Evolutionary conservation across 2,329 filamentous ascomycete genomes (phyloP), one percentile per base, ranked within the genome.

Genomic region (Phyllosticta citrichinensis): DNA sequence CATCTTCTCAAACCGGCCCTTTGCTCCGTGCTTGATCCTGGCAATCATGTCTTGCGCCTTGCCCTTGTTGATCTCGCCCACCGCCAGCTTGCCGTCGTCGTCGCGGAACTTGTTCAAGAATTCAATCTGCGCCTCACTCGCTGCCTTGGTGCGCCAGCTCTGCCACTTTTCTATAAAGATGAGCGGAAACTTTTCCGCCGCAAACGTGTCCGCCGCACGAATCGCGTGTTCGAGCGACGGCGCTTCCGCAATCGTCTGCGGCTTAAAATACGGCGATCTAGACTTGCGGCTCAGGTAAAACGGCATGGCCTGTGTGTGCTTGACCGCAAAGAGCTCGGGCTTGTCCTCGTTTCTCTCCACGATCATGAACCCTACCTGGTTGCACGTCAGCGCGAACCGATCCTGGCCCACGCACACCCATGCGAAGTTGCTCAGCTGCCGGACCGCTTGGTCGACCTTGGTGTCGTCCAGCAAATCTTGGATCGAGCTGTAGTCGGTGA

Each of bases 401-500:
- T 86, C 78, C 1, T 80, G 77, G n/a, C 81, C 84, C 40, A 93
- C 82, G 66, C 87, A 84, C 1, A 97, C 91, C 94, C 94, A 99
- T 0, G 90, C 81, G 69, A 89, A 78, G 14, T 79, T 80, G 70
- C 91, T 96, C 20, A 95, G 78, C 17, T 81, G 78, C 53, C 90
- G 85, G 63, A 97, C 91, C 68, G 92, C 87, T 53, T 80, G 80
- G 68, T 97, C 93, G 27, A 83, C 84, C 2, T 86, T 87, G 0
- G 86, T 87, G 71, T 97, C 93, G 53, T 87, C 82, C 40, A 99
- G 87, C 14, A 99, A 81, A 68, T 97, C 94, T 65, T 91, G 87
- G n/a, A 99, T 86, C 2, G 88, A 93, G 62, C 89, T 88, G 72
- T 97, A 99, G 67, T 96, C 90, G 8, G 89, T 93, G 68, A 97